Base-by-base conservation (phyloP, 1,284 basidiomycete genomes). In the Cryptococcus wingfieldii region DNA sequence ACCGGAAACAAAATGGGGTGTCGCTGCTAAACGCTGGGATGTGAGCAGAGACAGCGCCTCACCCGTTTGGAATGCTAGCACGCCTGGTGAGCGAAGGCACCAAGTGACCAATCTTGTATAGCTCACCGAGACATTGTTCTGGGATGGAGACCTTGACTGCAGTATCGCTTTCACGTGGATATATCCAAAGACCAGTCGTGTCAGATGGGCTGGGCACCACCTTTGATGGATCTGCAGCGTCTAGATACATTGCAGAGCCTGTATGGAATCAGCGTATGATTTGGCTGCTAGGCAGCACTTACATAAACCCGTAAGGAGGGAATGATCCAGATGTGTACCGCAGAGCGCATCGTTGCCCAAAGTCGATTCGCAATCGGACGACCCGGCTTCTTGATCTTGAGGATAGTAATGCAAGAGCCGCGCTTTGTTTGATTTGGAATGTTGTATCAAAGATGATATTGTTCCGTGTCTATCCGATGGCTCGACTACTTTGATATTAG, bases 381-480 rank as follows among this genome's bases (percentile, higher is more conserved):
- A n/a, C n/a, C n/a, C 25, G 2, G 79, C 70, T 39, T 81, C 74
- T 1, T 84, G 83, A 8, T 60, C 12, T n/a, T 64, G 54, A 45
- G 90, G 88, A 69, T 90, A 96, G 75, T 97, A 97, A 71, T 96
- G 92, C 43, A 97, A 79, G 19, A 97, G 81, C 39, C 93, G 83
- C 8, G 89, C 91, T 61, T 78, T 78, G 62, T 74, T 76, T 45
- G 68, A 71, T 59, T 74, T 73, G 9, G 71, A 73, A 0, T 62
- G 55, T 3, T 59, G 51, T 46, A 78, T 74, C 28, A 80, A 57
- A 5, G 66, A 61, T 39, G 72, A 37, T 3, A 60, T 47, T 2
- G 53, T 56, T 10, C 47, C 58, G 19, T 34, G 41, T 19, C 23
- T 39, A 25, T 50, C 51, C 41, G 47, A 55, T 9, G 31, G 10